Conservation (phyloP, 108 stramenopile genomes). For the Fragilaria radians region DNA sequence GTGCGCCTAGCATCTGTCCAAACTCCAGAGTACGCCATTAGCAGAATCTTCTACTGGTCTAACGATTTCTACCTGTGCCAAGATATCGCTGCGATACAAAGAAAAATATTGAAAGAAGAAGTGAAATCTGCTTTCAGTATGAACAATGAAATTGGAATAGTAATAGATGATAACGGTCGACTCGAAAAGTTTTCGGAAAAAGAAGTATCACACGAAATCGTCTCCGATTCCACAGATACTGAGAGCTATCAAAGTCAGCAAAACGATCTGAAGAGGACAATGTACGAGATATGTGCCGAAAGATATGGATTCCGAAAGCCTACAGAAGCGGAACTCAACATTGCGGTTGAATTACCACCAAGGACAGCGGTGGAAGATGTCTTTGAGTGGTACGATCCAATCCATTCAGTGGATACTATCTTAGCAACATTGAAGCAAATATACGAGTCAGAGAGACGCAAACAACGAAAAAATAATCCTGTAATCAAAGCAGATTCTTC, state of each 20-base stretch:
- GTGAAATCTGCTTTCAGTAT: slow-evolving; percentile 1
- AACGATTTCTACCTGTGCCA: slow-evolving; percentile 38
- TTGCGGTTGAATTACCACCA: neutral
- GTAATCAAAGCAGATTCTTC: neutral
- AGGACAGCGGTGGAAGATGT: neutral
- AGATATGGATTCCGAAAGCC: slow-evolving; percentile 24
- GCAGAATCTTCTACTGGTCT: slow-evolving; percentile 56
- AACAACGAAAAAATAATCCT: slow-evolving; percentile 3
- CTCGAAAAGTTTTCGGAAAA: neutral
- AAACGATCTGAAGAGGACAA: neutral
- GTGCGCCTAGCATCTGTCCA: slow-evolving; percentile 45
- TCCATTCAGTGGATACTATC: neutral
- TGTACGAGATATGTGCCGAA: slow-evolving; percentile 9
- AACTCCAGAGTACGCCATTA: slow-evolving; percentile 51
- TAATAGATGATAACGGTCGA: no score
- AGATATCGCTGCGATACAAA: slow-evolving; percentile 32
- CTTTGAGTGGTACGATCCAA: neutral
- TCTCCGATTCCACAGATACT: neutral
- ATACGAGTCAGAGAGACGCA: slow-evolving; percentile 1
- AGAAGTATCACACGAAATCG: neutral
- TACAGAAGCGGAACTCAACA: slow-evolving; percentile 6
- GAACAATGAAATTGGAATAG: no score
- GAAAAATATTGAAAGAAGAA: slow-evolving; percentile 2
- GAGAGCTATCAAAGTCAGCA: neutral
- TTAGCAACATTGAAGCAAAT: slow-evolving; percentile 12